Evolutionary conservation across 208 protist genomes (phyloP).

Genomic region (Balamuthia mandrillaris): DNA sequence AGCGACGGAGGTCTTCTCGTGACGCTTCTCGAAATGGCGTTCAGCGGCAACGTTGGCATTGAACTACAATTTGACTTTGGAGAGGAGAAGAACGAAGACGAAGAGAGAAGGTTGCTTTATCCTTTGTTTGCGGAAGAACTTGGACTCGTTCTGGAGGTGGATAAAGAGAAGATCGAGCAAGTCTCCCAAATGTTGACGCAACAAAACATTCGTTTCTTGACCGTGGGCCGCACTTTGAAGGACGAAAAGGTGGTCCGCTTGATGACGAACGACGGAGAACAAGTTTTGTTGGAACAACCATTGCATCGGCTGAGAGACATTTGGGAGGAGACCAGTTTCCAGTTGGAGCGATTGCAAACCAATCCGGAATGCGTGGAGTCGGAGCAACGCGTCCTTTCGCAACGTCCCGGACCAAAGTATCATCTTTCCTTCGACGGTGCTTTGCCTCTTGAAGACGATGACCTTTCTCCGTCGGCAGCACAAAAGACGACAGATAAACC

Average conservation of each 20-base stretch:
- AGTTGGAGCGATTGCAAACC: constrained; percentile 64
- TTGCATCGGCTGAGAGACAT: no score
- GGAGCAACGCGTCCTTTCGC: constrained; percentile 48
- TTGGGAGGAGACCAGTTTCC: constrained; percentile 70
- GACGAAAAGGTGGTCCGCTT: neutral
- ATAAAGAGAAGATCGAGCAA: neutral
- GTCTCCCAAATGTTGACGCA: constrained; percentile 39
- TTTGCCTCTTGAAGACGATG: neutral
- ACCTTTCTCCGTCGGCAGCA: no score
- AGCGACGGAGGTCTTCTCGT: constrained; percentile 66
- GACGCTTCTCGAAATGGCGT: constrained; percentile 69
- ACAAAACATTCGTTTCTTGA: constrained; percentile 16
- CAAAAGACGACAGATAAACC: no score
- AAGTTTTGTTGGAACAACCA: no score
- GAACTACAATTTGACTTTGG: no score
- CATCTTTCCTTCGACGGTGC: neutral
- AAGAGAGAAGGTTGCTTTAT: no score
- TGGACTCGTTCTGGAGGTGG: constrained; percentile 68
- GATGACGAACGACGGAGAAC: no score
- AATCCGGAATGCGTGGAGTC: constrained; percentile 58
- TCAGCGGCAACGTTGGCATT: constrained; percentile 68
- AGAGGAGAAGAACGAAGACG: no score
- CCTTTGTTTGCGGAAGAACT: constrained; percentile 71
- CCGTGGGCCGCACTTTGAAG: constrained; percentile 13
- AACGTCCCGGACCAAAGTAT: neutral